Percentiles rank a stretch among this genome's conserved stretches.
Evolutionary conservation across 2,329 filamentous ascomycete genomes (phyloP).

Genomic region (Diaporthe destruens): DNA sequence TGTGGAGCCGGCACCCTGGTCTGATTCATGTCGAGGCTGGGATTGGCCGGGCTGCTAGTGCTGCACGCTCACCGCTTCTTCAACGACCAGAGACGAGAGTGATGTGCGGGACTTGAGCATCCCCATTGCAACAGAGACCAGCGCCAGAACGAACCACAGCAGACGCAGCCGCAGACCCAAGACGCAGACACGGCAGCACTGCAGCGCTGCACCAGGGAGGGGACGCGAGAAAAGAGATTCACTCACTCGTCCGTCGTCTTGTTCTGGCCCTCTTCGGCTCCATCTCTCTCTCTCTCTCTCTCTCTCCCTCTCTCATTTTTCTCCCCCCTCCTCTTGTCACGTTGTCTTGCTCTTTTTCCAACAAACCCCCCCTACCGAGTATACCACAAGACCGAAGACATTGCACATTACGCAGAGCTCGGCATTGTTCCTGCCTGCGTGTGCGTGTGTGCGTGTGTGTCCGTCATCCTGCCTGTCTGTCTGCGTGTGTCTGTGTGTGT

Average conservation of each 20-base stretch:
- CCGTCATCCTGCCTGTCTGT: no score
- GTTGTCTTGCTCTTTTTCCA: conserved; percentile 41
- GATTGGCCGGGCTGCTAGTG: conserved; percentile 38
- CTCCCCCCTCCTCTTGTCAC: conserved; percentile 47
- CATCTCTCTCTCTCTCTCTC: conserved; percentile 29
- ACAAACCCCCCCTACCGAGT: conserved; percentile 50
- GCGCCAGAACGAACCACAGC: conserved; percentile 33
- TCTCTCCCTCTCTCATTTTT: conserved; percentile 40
- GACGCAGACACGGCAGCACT: conserved; percentile 31
- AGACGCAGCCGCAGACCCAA: conserved; percentile 32
- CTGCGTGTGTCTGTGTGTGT: conserved; percentile 4
- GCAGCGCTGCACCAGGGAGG: conserved; percentile 33
- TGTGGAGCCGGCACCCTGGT: conserved; percentile 32
- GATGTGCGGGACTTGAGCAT: conserved; percentile 41
- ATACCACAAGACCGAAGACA: conserved; percentile 33
- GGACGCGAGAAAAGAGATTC: conserved; percentile 35
- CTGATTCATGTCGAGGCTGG: conserved; percentile 37
- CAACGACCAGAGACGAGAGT: conserved; percentile 40
- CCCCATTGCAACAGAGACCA: conserved; percentile 40
- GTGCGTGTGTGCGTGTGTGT: not conserved
- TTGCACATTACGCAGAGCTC: conserved; percentile 36
- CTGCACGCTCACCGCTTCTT: conserved; percentile 50
- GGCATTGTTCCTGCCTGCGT: conserved; percentile 31
- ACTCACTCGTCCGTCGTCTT: conserved; percentile 5
- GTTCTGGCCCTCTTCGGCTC: conserved; percentile 36